These are phyloP conservation scores for Lipomyces mesembrius DNA, from an alignment of 805 yeast genomes.

Conservation along the genomic window DNA sequence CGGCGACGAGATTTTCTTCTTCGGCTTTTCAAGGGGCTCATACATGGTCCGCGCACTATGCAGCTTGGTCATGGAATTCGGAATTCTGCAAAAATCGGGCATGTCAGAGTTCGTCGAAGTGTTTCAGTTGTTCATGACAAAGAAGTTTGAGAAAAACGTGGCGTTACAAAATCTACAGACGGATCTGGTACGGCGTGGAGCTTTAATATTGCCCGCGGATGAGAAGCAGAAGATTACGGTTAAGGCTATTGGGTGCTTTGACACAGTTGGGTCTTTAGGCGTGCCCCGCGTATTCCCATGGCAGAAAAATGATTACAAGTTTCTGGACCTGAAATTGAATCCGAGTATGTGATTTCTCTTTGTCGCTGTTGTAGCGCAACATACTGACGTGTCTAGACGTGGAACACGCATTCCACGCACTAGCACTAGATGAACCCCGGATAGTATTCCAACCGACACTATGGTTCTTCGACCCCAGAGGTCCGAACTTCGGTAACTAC, in stretches of 20 bases:
- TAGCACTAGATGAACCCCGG: constrained; percentile 30
- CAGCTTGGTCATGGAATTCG: constrained; percentile 20
- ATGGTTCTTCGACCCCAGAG: constrained; percentile 23
- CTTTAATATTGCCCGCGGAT: background rate
- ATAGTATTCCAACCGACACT: constrained; percentile 21
- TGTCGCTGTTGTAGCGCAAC: background rate
- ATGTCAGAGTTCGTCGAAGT: constrained; percentile 20
- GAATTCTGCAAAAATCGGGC: constrained; percentile 16
- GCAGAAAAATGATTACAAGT: constrained; percentile 7
- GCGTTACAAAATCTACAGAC: background rate
- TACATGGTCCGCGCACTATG: constrained; percentile 24
- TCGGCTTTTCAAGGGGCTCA: constrained; percentile 33
- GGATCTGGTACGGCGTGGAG: background rate
- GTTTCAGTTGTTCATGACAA: constrained; percentile 7
- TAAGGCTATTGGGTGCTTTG: constrained; percentile 31
- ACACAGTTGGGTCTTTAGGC: constrained; percentile 36
- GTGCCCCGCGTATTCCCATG: constrained; percentile 15
- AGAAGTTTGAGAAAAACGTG: constrained; percentile 2
- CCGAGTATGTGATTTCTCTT: constrained; percentile 13
- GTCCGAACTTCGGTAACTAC: background rate
- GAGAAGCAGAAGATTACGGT: constrained; percentile 7
- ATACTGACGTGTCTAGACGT: constrained; percentile 16
- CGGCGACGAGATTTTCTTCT: constrained; percentile 29
- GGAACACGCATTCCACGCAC: constrained; percentile 30
- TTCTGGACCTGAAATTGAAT: constrained; percentile 19